Evolutionary conservation across 1,284 basidiomycete species (phyloP).

Genomic region (Quambalaria eucalypti): DNA sequence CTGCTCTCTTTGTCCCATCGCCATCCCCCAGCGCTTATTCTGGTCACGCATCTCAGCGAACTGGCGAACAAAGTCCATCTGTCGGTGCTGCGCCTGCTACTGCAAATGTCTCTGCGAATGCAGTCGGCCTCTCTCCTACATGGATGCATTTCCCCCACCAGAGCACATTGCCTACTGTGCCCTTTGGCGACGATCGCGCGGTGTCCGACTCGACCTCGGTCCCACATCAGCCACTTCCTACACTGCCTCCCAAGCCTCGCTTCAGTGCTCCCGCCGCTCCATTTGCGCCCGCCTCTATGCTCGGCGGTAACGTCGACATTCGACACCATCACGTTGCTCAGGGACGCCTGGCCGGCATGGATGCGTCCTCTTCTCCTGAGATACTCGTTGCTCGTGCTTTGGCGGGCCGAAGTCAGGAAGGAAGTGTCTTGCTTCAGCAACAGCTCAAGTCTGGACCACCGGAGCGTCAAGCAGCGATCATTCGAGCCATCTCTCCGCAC

Average conservation of each 20-base stretch:
- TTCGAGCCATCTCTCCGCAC: conserved; percentile 18
- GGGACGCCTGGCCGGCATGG: not conserved
- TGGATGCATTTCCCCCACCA: no score
- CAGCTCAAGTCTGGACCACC: conserved; percentile 23
- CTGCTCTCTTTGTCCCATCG: no score
- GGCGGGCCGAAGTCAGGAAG: conserved; percentile 20
- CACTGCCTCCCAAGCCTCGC: not conserved
- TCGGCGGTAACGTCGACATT: not conserved
- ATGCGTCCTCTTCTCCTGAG: not conserved
- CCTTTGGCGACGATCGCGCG: no score
- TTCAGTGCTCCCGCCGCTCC: not conserved
- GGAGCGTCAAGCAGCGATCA: conserved; percentile 15
- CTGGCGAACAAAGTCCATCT: no score
- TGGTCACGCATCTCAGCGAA: no score
- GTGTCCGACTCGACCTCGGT: no score
- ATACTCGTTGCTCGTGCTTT: conserved; percentile 7
- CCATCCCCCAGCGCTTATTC: no score
- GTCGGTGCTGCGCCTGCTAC: no score
- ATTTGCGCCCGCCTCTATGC: not conserved
- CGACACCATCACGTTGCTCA: not conserved
- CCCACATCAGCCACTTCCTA: not conserved
- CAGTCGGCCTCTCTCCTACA: no score
- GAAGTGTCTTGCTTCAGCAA: conserved; percentile 35
- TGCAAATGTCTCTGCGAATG: no score
- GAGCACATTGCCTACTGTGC: no score